These are phyloP conservation scores for Jaapia argillacea DNA, from an alignment of 768 basidiomycete genomes.

Conservation along the genomic window DNA sequence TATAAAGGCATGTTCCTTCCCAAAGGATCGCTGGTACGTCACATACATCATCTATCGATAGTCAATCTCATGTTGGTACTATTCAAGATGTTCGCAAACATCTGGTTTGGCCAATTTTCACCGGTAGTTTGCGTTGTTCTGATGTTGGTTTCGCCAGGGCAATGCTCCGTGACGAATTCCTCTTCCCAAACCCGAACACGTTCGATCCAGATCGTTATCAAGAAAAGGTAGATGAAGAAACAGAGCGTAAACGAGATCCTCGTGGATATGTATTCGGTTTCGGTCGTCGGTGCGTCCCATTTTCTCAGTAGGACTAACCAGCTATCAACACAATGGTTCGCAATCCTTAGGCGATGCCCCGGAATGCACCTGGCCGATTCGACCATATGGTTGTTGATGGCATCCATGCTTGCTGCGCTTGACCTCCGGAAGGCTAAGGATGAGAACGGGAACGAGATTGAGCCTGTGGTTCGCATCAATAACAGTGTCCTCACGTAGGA, in stretches of 20 bases:
- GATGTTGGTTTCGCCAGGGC: conserved; percentile 10
- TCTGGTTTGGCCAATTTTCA: conserved; percentile 13
- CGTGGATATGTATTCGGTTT: conserved; percentile 5
- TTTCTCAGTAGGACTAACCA: not conserved
- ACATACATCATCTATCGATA: not conserved
- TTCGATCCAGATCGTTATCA: conserved; percentile 20
- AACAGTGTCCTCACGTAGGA: conserved; percentile 52
- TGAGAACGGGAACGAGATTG: conserved; percentile 34
- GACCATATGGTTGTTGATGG: conserved; percentile 49
- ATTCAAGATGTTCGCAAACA: conserved; percentile 12
- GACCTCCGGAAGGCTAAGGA: conserved; percentile 43
- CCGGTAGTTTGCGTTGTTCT: not conserved
- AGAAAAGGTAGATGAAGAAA: conserved; percentile 8
- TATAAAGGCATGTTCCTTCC: conserved; percentile 18
- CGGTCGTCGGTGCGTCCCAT: conserved; percentile 4
- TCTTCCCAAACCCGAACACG: conserved; percentile 14
- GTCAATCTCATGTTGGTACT: not conserved
- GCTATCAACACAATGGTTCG: no score
- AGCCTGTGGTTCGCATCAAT: conserved; percentile 41
- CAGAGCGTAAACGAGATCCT: conserved; percentile 4
- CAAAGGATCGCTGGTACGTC: conserved; percentile 16
- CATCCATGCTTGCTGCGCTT: conserved; percentile 45
- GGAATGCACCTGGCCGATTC: conserved; percentile 54
- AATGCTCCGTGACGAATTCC: conserved; percentile 17
- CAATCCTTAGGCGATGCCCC: conserved; percentile 30